Evolutionary conservation across 805 yeast genomes (phyloP).

Genomic region (Peterozyma toletana): DNA sequence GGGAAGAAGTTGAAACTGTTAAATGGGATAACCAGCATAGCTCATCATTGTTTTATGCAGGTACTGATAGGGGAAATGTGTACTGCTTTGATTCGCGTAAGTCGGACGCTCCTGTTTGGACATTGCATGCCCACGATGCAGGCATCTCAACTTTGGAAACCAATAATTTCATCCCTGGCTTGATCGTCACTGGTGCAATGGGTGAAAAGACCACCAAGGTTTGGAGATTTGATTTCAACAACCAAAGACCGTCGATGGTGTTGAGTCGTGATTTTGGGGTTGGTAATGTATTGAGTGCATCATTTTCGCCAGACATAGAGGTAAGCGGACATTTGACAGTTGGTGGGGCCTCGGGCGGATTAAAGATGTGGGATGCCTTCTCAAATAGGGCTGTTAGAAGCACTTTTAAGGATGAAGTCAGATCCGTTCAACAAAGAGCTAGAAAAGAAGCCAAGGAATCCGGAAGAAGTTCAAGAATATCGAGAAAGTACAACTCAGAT

Average conservation of each 20-base stretch:
- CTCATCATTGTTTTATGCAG: conserved; percentile 58
- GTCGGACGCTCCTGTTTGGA: conserved; percentile 74
- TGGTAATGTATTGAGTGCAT: conserved; percentile 79
- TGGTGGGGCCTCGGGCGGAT: conserved; percentile 80
- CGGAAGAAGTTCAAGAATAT: conserved; percentile 66
- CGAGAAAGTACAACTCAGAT: conserved; percentile 56
- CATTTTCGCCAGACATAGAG: conserved; percentile 84
- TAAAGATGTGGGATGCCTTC: conserved; percentile 91
- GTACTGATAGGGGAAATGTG: conserved; percentile 86
- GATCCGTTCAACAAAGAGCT: conserved; percentile 46
- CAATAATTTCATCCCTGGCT: conserved; percentile 59
- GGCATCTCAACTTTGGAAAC: conserved; percentile 80
- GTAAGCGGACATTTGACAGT: conserved; percentile 76
- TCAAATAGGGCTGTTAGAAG: conserved; percentile 73
- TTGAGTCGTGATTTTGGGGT: conserved; percentile 87
- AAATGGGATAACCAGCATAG: conserved; percentile 57
- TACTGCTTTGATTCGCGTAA: conserved; percentile 82
- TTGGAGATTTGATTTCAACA: conserved; percentile 63
- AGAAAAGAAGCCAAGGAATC: conserved; percentile 43
- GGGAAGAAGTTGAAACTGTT: conserved; percentile 81
- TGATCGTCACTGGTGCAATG: conserved; percentile 84
- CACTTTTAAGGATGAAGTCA: conserved; percentile 55
- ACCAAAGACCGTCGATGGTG: conserved; percentile 73
- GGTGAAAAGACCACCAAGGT: conserved; percentile 80
- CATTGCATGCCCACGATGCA: conserved; percentile 93